Conservation (phyloP, 345 rosid genomes). For the Xanthoceras sorbifolium region DNA sequence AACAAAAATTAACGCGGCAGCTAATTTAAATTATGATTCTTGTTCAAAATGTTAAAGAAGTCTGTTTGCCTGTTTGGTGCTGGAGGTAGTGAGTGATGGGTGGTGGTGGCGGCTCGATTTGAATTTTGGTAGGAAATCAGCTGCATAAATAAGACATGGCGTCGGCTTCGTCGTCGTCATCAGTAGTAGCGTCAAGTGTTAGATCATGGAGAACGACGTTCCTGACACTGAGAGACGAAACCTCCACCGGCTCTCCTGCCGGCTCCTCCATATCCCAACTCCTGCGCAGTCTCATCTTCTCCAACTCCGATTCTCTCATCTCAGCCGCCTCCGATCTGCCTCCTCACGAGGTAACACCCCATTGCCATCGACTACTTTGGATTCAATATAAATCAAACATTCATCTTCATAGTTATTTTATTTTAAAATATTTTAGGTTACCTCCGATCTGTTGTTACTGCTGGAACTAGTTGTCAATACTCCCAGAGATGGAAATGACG, state of each 20-base stretch:
- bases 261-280: slow-evolving; percentile 44
- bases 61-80: too few species aligned
- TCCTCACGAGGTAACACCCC: slow-evolving; percentile 62
- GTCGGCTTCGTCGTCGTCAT: slow-evolving; percentile 40
- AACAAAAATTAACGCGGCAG: not conserved
- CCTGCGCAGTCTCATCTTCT: slow-evolving; percentile 64
- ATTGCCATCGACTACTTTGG: not conserved
- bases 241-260: slow-evolving; percentile 46
- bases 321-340: slow-evolving; percentile 72
- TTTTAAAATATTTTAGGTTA: slow-evolving; percentile 37
- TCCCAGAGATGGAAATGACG: slow-evolving; percentile 32
- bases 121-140: not conserved
- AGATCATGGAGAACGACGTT: slow-evolving; percentile 83
- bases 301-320: slow-evolving; percentile 54
- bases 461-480: slow-evolving; percentile 61
- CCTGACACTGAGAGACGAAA: slow-evolving; percentile 81
- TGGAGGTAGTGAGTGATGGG: not conserved
- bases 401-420: not conserved
- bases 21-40: too few species aligned
- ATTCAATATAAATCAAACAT: not conserved
- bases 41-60: not conserved
- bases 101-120: not conserved
- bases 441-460: slow-evolving; percentile 72
- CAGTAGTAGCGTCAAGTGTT: slow-evolving; percentile 27
- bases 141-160: slow-evolving; percentile 14